Conservation (phyloP, 179 eudicot species). For the Amaranthus tricolor region DNA sequence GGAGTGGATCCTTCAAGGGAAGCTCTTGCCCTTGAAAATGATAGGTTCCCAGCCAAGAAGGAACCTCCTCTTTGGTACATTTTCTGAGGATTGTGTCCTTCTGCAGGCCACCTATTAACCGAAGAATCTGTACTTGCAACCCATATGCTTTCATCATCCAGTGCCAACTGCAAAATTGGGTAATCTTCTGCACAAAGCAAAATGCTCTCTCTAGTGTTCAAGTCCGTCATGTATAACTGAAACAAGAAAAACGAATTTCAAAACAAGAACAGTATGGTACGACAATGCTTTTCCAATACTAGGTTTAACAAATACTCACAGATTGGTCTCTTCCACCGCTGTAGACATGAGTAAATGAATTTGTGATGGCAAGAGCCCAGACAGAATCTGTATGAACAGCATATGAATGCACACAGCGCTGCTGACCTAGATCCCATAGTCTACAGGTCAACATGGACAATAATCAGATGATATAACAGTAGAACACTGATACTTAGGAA, state of each 20-base stretch:
- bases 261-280: slow-evolving; percentile 3
- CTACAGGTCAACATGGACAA: slow-evolving; percentile 33
- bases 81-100: slow-evolving; percentile 71
- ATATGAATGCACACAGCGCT: slow-evolving; percentile 95
- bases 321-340: slow-evolving; percentile 99
- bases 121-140: slow-evolving; percentile 93
- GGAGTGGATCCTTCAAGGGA: slow-evolving; percentile 93
- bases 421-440: slow-evolving; percentile 99
- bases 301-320: slow-evolving; percentile 44
- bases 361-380: slow-evolving; percentile 98
- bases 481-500: neutral
- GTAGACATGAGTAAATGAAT: slow-evolving; percentile 91
- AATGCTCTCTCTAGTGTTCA: slow-evolving; percentile 90
- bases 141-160: slow-evolving; percentile 92
- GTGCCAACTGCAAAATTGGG: slow-evolving; percentile 75
- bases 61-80: slow-evolving; percentile 88
- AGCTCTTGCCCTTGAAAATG: slow-evolving; percentile 97
- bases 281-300: neutral
- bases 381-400: slow-evolving; percentile 99
- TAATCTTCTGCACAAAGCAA: slow-evolving; percentile 81
- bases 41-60: slow-evolving; percentile 95
- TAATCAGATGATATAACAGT: slow-evolving; percentile 8
- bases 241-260: slow-evolving; percentile 4
- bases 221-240: slow-evolving; percentile 90
- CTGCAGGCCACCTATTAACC: slow-evolving; percentile 93